Evolutionary conservation across 1,139 yeast genomes (phyloP).

Genomic region (Torulaspora globosa): DNA sequence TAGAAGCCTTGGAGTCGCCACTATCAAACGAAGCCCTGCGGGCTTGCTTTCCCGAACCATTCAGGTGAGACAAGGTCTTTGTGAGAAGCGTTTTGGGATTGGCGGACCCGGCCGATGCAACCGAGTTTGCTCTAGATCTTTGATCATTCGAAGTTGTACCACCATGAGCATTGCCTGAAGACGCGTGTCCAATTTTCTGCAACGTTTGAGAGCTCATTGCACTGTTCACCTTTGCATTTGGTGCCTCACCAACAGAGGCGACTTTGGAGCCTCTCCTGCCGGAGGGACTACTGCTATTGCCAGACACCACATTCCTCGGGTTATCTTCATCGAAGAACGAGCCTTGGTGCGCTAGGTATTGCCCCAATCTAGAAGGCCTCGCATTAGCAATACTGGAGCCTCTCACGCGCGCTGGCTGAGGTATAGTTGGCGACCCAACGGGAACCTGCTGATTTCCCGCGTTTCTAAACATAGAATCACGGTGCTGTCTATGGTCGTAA

Average conservation of each 20-base stretch:
- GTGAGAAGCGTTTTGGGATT: conserved; percentile 8
- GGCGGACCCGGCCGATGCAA: conserved; percentile 8
- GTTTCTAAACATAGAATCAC: conserved; percentile 18
- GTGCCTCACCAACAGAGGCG: conserved; percentile 10
- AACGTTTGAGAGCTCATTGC: conserved; percentile 1
- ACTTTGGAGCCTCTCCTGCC: conserved; percentile 17
- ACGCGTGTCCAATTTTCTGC: not conserved
- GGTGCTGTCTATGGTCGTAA: conserved; percentile 56
- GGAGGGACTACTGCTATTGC: conserved; percentile 1
- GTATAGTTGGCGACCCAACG: not conserved
- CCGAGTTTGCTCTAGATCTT: conserved; percentile 18
- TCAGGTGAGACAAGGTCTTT: conserved; percentile 14
- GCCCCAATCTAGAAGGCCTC: conserved; percentile 25
- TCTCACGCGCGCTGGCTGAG: conserved; percentile 3
- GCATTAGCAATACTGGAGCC: conserved; percentile 14
- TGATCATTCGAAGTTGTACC: conserved; percentile 2
- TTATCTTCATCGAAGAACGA: conserved; percentile 6
- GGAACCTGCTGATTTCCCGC: conserved; percentile 3
- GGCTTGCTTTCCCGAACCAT: conserved; percentile 17
- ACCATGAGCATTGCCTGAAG: not conserved
- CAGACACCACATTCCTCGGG: not conserved
- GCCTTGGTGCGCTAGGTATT: conserved; percentile 20
- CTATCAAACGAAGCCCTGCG: conserved; percentile 45
- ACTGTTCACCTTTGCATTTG: not conserved
- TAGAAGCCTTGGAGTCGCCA: conserved; percentile 68